Conservation (phyloP, 495 filamentous ascomycete genomes). For the Aspergillus funiculosus region DNA sequence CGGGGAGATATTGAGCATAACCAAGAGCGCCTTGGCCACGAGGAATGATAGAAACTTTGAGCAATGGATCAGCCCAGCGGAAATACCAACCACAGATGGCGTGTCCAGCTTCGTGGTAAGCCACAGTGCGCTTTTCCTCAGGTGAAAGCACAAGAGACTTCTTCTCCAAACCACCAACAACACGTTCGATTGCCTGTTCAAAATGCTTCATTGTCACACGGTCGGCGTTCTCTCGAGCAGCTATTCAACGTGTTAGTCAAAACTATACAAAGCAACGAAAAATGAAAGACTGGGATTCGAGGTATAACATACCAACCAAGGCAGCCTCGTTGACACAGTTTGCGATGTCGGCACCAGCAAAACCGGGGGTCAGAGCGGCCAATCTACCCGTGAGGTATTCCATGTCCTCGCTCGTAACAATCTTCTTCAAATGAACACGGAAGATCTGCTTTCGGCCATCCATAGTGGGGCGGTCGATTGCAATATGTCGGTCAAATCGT, state of each 20-base stretch:
- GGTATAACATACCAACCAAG: slow-evolving; percentile 70
- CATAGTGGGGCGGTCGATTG: slow-evolving; percentile 92
- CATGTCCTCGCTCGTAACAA: slow-evolving; percentile 82
- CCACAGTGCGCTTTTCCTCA: slow-evolving; percentile 88
- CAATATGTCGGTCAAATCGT: slow-evolving; percentile 92
- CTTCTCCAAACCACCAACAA: slow-evolving; percentile 92
- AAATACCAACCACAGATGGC: slow-evolving; percentile 99
- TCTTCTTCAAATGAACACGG: slow-evolving; percentile 84
- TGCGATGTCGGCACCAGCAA: slow-evolving; percentile 94
- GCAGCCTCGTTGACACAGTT: slow-evolving; percentile 98
- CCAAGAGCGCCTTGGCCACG: slow-evolving; percentile 89
- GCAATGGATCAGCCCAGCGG: slow-evolving; percentile 88
- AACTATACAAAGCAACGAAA: neutral
- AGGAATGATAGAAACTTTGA: slow-evolving; percentile 98
- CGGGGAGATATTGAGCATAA: slow-evolving; percentile 94
- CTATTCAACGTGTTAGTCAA: slow-evolving; percentile 46
- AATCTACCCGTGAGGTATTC: slow-evolving; percentile 82
- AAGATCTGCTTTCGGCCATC: slow-evolving; percentile 96
- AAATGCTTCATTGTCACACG: slow-evolving; percentile 83
- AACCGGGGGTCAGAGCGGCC: slow-evolving; percentile 88
- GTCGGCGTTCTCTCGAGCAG: slow-evolving; percentile 72
- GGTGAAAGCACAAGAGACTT: slow-evolving; percentile 89
- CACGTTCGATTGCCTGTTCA: slow-evolving; percentile 94
- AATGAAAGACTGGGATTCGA: neutral
- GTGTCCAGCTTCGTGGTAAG: slow-evolving; percentile 97